These are phyloP conservation scores for Pisolithus albus DNA, from an alignment of 768 basidiomycete genomes.

Conservation along the genomic window DNA sequence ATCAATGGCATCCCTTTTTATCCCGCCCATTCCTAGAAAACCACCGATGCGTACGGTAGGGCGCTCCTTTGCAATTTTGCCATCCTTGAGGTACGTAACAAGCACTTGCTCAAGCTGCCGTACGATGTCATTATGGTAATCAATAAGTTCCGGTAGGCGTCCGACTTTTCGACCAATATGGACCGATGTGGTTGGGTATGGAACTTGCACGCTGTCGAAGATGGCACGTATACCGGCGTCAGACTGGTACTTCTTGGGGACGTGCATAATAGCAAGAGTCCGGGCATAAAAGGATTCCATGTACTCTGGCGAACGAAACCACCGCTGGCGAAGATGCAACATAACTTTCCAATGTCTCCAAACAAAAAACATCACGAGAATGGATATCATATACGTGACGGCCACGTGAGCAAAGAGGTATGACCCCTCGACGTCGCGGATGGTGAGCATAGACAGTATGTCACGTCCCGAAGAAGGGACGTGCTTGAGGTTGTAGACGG, in stretches of 20 bases:
- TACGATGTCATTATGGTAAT: slow-evolving; percentile 92
- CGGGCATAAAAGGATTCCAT: slow-evolving; percentile 88
- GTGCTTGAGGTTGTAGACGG: slow-evolving; percentile 71
- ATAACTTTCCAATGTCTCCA: slow-evolving; percentile 73
- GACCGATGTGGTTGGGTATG: slow-evolving; percentile 88
- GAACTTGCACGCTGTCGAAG: slow-evolving; percentile 68
- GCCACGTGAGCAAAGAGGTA: slow-evolving; percentile 81
- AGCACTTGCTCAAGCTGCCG: slow-evolving; percentile 83
- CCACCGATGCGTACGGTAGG: slow-evolving; percentile 79
- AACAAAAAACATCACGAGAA: slow-evolving; percentile 63
- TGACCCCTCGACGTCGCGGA: slow-evolving; percentile 69
- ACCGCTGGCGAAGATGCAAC: slow-evolving; percentile 70
- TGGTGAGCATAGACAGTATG: slow-evolving; percentile 73
- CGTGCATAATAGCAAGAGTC: slow-evolving; percentile 75
- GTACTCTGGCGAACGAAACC: slow-evolving; percentile 90
- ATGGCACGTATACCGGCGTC: slow-evolving; percentile 79
- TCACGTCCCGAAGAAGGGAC: slow-evolving; percentile 48
- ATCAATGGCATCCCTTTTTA: slow-evolving; percentile 87
- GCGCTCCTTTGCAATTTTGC: slow-evolving; percentile 69
- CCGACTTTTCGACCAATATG: slow-evolving; percentile 87
- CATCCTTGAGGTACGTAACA: slow-evolving; percentile 84
- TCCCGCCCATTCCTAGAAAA: slow-evolving; percentile 75
- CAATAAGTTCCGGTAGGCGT: slow-evolving; percentile 81
- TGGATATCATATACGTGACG: slow-evolving; percentile 74
- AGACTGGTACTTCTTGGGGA: slow-evolving; percentile 73